These are phyloP conservation scores for Papiliotrema laurentii DNA, from an alignment of 1,284 basidiomycete genomes.

Conservation along the genomic window DNA sequence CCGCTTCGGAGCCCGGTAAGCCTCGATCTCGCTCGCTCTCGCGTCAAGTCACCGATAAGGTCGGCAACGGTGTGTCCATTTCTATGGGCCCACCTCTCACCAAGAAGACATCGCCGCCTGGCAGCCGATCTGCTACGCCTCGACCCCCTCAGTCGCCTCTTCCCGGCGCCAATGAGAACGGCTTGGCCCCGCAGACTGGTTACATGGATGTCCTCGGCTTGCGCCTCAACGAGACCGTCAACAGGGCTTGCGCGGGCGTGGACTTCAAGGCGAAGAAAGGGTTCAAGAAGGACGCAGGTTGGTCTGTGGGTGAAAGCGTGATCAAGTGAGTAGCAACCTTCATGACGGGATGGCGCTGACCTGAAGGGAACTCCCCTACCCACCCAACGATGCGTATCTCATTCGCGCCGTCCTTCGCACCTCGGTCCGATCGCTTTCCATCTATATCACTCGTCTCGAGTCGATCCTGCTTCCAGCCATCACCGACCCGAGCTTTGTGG, in stretches of 20 bases:
- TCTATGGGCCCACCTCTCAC: constrained; percentile 2
- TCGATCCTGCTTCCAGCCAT: constrained; percentile 46
- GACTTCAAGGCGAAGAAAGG: constrained; percentile 46
- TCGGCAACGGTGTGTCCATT: constrained; percentile 7
- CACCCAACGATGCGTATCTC: constrained; percentile 44
- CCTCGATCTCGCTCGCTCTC: constrained; percentile 29
- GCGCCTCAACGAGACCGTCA: constrained; percentile 46
- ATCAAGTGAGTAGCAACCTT: constrained; percentile 35
- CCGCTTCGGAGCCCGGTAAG: constrained; percentile 12
- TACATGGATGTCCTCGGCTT: constrained; percentile 48
- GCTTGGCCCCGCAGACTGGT: constrained; percentile 23
- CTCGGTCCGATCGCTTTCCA: constrained; percentile 42
- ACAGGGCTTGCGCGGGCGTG: constrained; percentile 43
- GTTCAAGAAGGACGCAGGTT: constrained; percentile 43
- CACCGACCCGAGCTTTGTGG: constrained; percentile 39
- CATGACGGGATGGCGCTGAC: constrained; percentile 7
- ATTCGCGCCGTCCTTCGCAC: constrained; percentile 47
- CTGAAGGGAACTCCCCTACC: constrained; percentile 38
- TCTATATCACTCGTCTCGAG: constrained; percentile 47
- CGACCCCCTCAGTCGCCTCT: constrained; percentile 18
- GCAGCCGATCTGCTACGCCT: constrained; percentile 28
- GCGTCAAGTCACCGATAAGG: constrained; percentile 31
- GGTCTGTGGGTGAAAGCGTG: constrained; percentile 41
- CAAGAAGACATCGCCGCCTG: constrained; percentile 27
- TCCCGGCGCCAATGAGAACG: constrained; percentile 1